Conservation (phyloP, 306 rosid genomes). For the Cucumis cinereus region DNA sequence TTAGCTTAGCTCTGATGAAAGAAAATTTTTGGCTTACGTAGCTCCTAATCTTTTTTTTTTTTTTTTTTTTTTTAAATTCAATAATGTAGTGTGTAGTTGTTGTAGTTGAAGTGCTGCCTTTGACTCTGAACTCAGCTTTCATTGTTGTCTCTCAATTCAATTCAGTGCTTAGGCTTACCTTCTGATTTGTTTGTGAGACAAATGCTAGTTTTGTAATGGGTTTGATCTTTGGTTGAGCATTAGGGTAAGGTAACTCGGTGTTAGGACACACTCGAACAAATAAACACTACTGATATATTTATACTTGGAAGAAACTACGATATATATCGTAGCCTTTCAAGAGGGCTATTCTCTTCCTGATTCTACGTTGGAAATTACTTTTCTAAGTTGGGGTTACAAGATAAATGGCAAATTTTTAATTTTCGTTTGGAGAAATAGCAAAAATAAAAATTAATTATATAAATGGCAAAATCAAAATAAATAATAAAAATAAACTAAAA, state of each 20-base stretch:
- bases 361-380: too few species aligned
- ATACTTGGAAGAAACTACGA: too few species aligned
- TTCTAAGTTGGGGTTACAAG: too few species aligned
- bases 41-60: background rate
- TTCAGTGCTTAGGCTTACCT: background rate
- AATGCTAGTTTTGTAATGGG: background rate
- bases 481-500: too few species aligned
- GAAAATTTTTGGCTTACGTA: background rate
- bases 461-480: too few species aligned
- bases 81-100: background rate
- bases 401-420: too few species aligned
- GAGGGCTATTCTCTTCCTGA: too few species aligned
- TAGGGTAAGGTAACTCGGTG: background rate
- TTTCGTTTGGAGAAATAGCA: too few species aligned
- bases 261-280: too few species aligned
- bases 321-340: too few species aligned
- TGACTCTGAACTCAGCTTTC: background rate
- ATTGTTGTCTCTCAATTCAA: background rate
- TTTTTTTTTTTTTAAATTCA: background rate
- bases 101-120: background rate
- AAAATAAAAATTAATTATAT: too few species aligned
- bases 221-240: background rate
- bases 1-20: background rate
- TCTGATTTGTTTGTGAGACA: background rate
- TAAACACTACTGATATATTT: too few species aligned